Percentiles rank a stretch among this genome's conserved stretches.
phyloP scores from a whole-genome alignment of 805 yeast genomes.

The Candida vaughaniae region DNA sequence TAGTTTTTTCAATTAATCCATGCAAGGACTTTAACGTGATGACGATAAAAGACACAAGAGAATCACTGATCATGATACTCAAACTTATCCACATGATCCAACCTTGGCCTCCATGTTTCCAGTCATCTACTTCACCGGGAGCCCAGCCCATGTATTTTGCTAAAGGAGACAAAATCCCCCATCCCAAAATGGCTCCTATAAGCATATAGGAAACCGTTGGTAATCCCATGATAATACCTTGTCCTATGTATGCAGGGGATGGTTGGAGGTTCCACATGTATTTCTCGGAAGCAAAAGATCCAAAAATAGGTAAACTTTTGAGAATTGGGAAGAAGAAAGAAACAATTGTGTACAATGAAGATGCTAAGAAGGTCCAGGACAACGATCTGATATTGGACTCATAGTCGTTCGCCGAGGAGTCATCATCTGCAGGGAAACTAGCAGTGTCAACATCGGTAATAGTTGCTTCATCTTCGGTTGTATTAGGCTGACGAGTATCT shows the following conservation, averaged over 20 bases:
- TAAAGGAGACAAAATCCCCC: constrained; percentile 88
- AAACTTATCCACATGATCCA: constrained; percentile 96
- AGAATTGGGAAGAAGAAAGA: constrained; percentile 75
- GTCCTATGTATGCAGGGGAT: constrained; percentile 96
- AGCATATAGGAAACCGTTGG: constrained; percentile 90
- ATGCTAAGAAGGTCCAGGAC: constrained; percentile 57
- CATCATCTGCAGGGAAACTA: not conserved
- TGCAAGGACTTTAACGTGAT: constrained; percentile 48
- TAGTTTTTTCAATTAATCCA: not conserved
- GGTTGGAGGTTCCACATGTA: constrained; percentile 91
- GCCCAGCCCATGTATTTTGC: constrained; percentile 79
- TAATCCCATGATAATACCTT: constrained; percentile 96
- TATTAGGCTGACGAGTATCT: not conserved
- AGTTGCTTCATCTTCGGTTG: not conserved
- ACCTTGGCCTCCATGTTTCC: constrained; percentile 94
- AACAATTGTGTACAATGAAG: constrained; percentile 69
- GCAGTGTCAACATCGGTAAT: constrained; percentile 1
- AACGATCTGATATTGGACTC: constrained; percentile 61
- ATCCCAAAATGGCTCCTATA: constrained; percentile 84
- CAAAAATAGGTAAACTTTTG: constrained; percentile 73
- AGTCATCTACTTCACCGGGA: constrained; percentile 83
- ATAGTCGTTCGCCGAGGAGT: constrained; percentile 25
- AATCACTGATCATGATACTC: constrained; percentile 91
- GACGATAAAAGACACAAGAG: constrained; percentile 74
- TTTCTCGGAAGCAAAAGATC: constrained; percentile 53